phyloP scores from a whole-genome alignment of 331 rosid genomes.

The Dryas integrifolia region DNA sequence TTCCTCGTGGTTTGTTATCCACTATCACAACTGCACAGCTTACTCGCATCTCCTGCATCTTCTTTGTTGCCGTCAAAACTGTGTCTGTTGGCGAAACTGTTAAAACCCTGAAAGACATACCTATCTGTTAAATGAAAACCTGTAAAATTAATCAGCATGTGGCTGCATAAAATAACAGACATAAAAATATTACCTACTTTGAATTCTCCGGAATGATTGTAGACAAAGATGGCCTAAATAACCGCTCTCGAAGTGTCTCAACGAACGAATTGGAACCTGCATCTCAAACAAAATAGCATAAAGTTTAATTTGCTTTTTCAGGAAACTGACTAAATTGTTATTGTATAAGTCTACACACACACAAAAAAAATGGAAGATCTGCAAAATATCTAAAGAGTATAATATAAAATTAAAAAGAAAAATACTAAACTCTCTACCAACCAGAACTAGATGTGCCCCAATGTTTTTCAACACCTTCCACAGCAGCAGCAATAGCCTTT shows the following conservation, averaged over 20 bases:
- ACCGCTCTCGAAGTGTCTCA: conserved; percentile 82
- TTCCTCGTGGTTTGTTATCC: conserved; percentile 78
- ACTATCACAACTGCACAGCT: conserved; percentile 76
- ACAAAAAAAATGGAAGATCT: neutral
- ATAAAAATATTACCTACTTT: conserved; percentile 88
- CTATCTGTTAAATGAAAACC: conserved; percentile 24
- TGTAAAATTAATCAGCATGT: neutral
- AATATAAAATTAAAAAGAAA: conserved; percentile 10
- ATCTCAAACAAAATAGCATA: conserved; percentile 27
- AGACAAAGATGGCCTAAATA: conserved; percentile 92
- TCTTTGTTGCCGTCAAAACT: conserved; percentile 66
- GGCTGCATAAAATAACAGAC: conserved; percentile 6
- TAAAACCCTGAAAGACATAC: conserved; percentile 58
- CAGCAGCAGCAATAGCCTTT: conserved; percentile 98
- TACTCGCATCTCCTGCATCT: conserved; percentile 71
- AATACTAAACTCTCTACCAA: conserved; percentile 34
- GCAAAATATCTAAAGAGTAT: neutral
- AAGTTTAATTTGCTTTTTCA: neutral
- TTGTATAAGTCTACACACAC: neutral
- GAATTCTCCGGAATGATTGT: conserved; percentile 84
- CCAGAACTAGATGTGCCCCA: conserved; percentile 81
- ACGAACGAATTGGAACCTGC: conserved; percentile 79
- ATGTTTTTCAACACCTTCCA: conserved; percentile 96
- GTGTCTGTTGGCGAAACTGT: conserved; percentile 71
- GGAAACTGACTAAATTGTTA: neutral